Conservation (phyloP, 1,284 basidiomycete species). For the Pascua sp. region DNA sequence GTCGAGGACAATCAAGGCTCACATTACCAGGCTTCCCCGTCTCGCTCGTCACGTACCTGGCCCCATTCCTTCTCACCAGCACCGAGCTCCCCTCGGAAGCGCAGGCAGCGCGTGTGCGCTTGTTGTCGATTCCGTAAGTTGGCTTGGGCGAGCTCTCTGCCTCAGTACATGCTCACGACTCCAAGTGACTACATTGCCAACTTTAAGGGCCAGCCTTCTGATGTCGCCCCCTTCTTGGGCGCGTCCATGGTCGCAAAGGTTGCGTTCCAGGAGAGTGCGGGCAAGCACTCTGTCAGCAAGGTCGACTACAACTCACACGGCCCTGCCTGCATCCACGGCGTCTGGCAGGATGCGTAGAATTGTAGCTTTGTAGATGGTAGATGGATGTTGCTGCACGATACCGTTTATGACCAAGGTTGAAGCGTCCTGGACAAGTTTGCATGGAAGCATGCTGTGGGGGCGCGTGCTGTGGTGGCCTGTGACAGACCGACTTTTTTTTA, state of each 20-base stretch:
- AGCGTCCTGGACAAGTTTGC: too few species aligned
- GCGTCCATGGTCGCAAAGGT: slow-evolving; percentile 77
- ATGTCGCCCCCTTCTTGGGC: slow-evolving; percentile 79
- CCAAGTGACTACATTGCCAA: slow-evolving; percentile 78
- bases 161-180: not conserved
- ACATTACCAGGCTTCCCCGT: slow-evolving; percentile 47
- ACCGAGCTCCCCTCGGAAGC: slow-evolving; percentile 53
- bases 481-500: too few species aligned
- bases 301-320: slow-evolving; percentile 49
- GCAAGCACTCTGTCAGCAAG: slow-evolving; percentile 46
- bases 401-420: too few species aligned
- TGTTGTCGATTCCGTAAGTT: slow-evolving; percentile 64
- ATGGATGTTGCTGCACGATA: too few species aligned
- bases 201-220: slow-evolving; percentile 77
- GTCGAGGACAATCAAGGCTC: not conserved
- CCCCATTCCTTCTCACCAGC: slow-evolving; percentile 64
- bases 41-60: slow-evolving; percentile 70
- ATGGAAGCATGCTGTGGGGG: too few species aligned
- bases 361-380: slow-evolving; percentile 1
- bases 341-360: slow-evolving; percentile 15
- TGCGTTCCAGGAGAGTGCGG: slow-evolving; percentile 38
- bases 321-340: slow-evolving; percentile 43
- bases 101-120: slow-evolving; percentile 64
- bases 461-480: too few species aligned
- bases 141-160: too few species aligned